Conservation (phyloP, 352 stramenopile species). For the Phytophthora pinifolia region DNA sequence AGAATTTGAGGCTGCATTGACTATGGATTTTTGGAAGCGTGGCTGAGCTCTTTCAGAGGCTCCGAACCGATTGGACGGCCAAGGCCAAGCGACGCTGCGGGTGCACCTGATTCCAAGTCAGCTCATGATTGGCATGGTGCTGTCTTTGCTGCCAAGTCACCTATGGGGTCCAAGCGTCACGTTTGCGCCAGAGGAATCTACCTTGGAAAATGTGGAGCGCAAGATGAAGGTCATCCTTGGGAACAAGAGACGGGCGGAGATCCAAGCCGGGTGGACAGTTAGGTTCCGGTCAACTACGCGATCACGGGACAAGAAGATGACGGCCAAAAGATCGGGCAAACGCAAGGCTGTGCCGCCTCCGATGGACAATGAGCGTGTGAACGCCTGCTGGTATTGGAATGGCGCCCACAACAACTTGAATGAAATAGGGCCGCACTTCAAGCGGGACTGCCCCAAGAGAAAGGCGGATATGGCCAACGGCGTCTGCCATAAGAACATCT, state of each 20-base stretch:
- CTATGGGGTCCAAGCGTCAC: too few relatives aligned
- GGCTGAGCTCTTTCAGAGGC: too few relatives aligned
- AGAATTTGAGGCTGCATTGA: background rate
- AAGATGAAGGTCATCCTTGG: conserved; percentile 10
- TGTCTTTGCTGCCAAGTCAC: too few relatives aligned
- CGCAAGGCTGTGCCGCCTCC: background rate
- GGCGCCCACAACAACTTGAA: too few relatives aligned
- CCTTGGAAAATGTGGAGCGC: conserved; percentile 3
- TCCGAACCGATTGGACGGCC: too few relatives aligned
- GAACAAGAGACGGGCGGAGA: conserved; percentile 1
- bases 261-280: too few relatives aligned
- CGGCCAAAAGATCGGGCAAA: background rate
- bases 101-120: too few relatives aligned
- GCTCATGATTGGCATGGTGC: too few relatives aligned
- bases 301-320: background rate
- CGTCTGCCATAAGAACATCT: conserved; percentile 8
- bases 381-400: too few relatives aligned
- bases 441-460: conserved; percentile 1
- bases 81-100: too few relatives aligned
- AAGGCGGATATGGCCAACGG: background rate
- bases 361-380: background rate
- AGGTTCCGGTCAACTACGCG: too few relatives aligned
- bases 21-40: conserved; percentile 1
- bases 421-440: background rate
- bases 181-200: background rate